These are phyloP conservation scores for Scleromitrula shiraiana DNA, from an alignment of 2,329 filamentous ascomycete genomes.

Conservation along the genomic window DNA sequence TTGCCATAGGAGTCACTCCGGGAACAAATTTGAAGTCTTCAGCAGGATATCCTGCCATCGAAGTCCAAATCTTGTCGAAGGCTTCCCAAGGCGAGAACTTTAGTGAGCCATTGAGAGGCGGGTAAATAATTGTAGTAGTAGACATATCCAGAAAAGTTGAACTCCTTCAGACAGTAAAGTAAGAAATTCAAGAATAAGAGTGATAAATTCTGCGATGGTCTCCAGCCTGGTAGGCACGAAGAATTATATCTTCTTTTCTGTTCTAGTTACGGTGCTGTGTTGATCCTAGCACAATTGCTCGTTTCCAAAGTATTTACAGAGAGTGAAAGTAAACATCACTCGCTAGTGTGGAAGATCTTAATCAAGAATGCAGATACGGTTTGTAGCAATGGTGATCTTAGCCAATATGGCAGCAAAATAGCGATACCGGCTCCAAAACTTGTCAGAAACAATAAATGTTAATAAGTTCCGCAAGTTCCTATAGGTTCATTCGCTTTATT, in stretches of 20 bases:
- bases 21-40: slow-evolving; percentile 79
- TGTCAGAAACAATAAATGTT: not conserved
- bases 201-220: not conserved
- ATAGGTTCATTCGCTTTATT: no score
- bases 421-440: no score
- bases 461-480: not conserved
- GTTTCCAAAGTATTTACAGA: not conserved
- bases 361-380: not conserved
- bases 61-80: slow-evolving; percentile 80
- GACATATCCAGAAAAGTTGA: slow-evolving; percentile 13
- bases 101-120: slow-evolving; percentile 11
- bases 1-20: slow-evolving; percentile 82
- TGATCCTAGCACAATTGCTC: not conserved
- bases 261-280: not conserved
- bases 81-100: slow-evolving; percentile 60
- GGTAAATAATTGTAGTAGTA: slow-evolving; percentile 7
- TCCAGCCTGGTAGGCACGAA: not conserved
- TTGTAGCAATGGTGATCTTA: not conserved
- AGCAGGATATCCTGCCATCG: slow-evolving; percentile 70
- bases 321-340: not conserved
- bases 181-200: no score
- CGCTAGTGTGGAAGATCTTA: not conserved
- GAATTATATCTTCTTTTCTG: slow-evolving; percentile 4
- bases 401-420: not conserved
- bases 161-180: not conserved